Evolutionary conservation across 169 alveolate species (phyloP), one percentile per base, ranked within the genome.

Genomic region (Plasmodium chabaudi): DNA sequence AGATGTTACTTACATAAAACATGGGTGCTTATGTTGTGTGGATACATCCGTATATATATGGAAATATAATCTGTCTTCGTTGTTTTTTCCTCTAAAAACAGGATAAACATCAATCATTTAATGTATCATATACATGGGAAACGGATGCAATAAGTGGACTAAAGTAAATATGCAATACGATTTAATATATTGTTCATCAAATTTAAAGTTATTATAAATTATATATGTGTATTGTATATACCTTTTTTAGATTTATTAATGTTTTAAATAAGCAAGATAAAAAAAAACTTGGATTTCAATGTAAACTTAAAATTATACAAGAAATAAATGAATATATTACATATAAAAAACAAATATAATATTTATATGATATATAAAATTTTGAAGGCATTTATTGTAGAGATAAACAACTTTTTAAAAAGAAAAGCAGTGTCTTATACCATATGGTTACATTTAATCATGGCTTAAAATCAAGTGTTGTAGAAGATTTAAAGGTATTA

Each of bases 391-490:
- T 75, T 63, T 75, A 75, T 57, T 75, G 88, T 15, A 75, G 88
- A 75, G 88, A 75, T 44, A 75, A 65, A 64, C 75, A 75, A 21
- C 73, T 75, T 17, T 75, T 75, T 67, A 57, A 21, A 75, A 63
- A 49, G 34, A 75, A 75, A 75, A 75, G 77, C 47, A 75, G 88
- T 57, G 88, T 75, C 23, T 49, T 75, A 69, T 75, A 12, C 27
- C 88, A 75, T 34, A 75, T 75, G 88, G 88, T 75, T 51, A 75
- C 88, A 15, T 75, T 75, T 51, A 67, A 75, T 17, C 88, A 75
- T 75, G 88, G 88, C 39, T 57, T 75, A 57, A 75, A 75, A 64
- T 27, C 67, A 23, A 75, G 88, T 64, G 49, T 75, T 39, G 57
- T 75, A 67, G 88, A 75, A 25, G 88, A 75, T 27, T 42, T 75